These are phyloP conservation scores for Cerioporus squamosus DNA, from an alignment of 1,284 basidiomycete species.

Conservation along the genomic window DNA sequence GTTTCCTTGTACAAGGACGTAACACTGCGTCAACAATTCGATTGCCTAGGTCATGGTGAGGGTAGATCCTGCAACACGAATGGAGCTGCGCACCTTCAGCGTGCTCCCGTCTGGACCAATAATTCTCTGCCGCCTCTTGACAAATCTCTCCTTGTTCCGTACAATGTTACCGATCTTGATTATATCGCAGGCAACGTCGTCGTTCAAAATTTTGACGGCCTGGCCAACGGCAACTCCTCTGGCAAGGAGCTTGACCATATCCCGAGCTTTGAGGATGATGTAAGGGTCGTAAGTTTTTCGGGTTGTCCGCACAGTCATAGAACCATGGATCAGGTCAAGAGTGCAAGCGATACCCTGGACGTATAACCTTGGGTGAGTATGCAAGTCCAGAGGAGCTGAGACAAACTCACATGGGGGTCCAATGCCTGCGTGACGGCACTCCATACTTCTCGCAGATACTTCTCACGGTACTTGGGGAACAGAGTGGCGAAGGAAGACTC, in stretches of 20 bases:
- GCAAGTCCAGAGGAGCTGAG: neutral
- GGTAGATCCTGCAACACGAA: neutral
- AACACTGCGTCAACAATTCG: slow-evolving; percentile 95
- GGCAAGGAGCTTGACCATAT: slow-evolving; percentile 95
- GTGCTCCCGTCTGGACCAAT: slow-evolving; percentile 98
- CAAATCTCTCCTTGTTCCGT: slow-evolving; percentile 96
- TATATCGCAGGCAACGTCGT: slow-evolving; percentile 92
- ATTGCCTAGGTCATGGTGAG: slow-evolving; percentile 73
- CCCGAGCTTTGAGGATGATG: slow-evolving; percentile 93
- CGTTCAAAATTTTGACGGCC: slow-evolving; percentile 91
- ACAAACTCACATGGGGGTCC: slow-evolving; percentile 71
- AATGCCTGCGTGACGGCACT: slow-evolving; percentile 88
- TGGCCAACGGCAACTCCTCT: slow-evolving; percentile 87
- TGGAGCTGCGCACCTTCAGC: slow-evolving; percentile 70
- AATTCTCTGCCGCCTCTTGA: slow-evolving; percentile 94
- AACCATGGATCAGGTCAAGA: slow-evolving; percentile 94
- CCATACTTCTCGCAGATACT: slow-evolving; percentile 95
- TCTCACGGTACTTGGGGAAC: slow-evolving; percentile 99
- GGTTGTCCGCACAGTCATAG: slow-evolving; percentile 97
- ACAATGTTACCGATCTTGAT: slow-evolving; percentile 97
- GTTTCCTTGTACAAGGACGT: slow-evolving; percentile 97
- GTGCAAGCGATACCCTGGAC: slow-evolving; percentile 86
- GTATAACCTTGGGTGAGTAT: neutral
- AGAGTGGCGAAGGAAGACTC: slow-evolving; percentile 98
- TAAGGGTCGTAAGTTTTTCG: slow-evolving; percentile 98